Evolutionary conservation across 495 filamentous ascomycete genomes (phyloP).

Genomic region (Podospora appendiculata): DNA sequence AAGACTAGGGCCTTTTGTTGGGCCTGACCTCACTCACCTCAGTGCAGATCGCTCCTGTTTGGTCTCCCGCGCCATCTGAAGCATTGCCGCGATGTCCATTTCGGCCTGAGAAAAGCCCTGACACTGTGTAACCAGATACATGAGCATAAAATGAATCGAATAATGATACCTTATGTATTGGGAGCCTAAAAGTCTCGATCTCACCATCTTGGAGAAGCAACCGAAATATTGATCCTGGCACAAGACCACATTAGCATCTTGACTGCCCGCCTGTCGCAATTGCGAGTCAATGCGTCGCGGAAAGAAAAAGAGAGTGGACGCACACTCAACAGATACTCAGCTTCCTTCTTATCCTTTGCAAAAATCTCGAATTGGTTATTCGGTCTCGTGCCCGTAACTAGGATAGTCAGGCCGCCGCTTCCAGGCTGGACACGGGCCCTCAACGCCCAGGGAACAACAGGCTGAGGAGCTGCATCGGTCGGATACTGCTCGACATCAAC

Average conservation of each 20-base stretch:
- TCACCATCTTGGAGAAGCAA: slow-evolving; percentile 11
- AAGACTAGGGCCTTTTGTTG: too few relatives aligned
- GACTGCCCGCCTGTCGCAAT: too few relatives aligned
- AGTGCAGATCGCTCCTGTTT: slow-evolving; percentile 1
- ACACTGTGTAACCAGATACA: background rate
- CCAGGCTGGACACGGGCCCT: background rate
- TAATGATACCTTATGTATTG: too few relatives aligned
- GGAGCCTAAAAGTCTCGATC: background rate
- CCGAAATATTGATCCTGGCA: slow-evolving; percentile 12
- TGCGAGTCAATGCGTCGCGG: background rate
- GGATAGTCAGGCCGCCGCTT: background rate
- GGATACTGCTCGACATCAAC: background rate
- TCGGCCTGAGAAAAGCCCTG: slow-evolving; percentile 7
- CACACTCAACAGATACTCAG: slow-evolving; percentile 5
- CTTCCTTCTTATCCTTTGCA: slow-evolving; percentile 4
- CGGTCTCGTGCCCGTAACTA: background rate
- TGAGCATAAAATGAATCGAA: too few relatives aligned
- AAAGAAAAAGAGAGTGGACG: background rate
- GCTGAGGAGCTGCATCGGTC: background rate
- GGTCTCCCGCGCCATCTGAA: background rate
- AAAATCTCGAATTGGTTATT: background rate
- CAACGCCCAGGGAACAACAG: background rate
- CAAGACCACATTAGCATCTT: too few relatives aligned
- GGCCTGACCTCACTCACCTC: slow-evolving; percentile 3
- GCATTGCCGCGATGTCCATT: background rate